Evolutionary conservation across 2,329 filamentous ascomycete genomes (phyloP).

Genomic region (Monilinia polystroma): DNA sequence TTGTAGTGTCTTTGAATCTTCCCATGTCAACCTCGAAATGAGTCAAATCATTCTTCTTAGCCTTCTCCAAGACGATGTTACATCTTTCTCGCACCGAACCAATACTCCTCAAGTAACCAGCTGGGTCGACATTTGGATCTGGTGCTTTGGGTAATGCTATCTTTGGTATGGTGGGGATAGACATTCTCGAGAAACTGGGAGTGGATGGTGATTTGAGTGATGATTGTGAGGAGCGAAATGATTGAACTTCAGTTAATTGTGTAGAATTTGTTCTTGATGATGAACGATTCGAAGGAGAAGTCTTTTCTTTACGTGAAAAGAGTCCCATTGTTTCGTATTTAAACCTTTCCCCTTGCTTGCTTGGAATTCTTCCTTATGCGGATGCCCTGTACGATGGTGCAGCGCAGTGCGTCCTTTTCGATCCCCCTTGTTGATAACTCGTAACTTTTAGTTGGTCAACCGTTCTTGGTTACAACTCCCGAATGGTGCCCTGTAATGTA

Average conservation of each 20-base stretch:
- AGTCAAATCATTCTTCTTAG: slow-evolving; percentile 64
- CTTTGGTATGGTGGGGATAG: slow-evolving; percentile 58
- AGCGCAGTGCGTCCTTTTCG: slow-evolving; percentile 9
- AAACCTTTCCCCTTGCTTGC: slow-evolving; percentile 11
- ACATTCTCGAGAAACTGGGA: slow-evolving; percentile 36
- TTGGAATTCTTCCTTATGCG: slow-evolving; percentile 15
- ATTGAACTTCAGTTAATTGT: slow-evolving; percentile 32
- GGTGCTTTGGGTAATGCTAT: slow-evolving; percentile 80
- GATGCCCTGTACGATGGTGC: slow-evolving; percentile 18
- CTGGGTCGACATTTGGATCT: slow-evolving; percentile 83
- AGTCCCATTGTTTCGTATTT: slow-evolving; percentile 34
- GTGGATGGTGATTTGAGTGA: slow-evolving; percentile 37
- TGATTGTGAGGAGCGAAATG: slow-evolving; percentile 29
- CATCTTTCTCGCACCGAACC: slow-evolving; percentile 78
- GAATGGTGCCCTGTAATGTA: slow-evolving; percentile 13
- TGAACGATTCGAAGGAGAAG: slow-evolving; percentile 30
- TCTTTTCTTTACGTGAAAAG: slow-evolving; percentile 39
- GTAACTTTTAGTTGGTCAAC: slow-evolving; percentile 3
- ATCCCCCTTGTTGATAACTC: slow-evolving; percentile 8
- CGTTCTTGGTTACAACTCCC: slow-evolving; percentile 10
- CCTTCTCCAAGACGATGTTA: slow-evolving; percentile 60
- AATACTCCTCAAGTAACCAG: slow-evolving; percentile 86
- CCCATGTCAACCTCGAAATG: slow-evolving; percentile 70
- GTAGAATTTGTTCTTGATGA: slow-evolving; percentile 34
- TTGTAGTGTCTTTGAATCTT: slow-evolving; percentile 66